Conservation (phyloP, 2,329 filamentous ascomycete species). For the Hyphodiscus sp. region DNA sequence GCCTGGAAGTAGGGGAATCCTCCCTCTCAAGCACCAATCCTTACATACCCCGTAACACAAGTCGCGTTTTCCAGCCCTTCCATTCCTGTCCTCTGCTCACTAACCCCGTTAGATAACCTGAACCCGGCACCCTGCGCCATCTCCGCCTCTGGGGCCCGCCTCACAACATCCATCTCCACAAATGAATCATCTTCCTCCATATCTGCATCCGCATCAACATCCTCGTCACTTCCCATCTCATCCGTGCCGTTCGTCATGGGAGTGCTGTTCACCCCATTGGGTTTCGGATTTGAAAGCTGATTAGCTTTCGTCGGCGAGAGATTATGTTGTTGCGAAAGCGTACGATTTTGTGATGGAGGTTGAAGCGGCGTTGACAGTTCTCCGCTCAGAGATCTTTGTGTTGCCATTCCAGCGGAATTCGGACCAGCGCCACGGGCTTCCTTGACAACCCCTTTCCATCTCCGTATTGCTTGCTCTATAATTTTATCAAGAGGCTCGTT, state of each 20-base stretch:
- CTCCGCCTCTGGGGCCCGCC: constrained; percentile 14
- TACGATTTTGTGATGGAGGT: constrained; percentile 1
- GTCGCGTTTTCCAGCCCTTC: constrained; percentile 19
- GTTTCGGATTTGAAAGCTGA: neutral
- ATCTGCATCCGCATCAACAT: constrained; percentile 28
- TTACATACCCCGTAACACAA: constrained; percentile 21
- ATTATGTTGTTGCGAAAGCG: constrained; percentile 1
- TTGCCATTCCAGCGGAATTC: constrained; percentile 36
- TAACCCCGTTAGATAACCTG: constrained; percentile 18
- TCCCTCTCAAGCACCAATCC: constrained; percentile 20
- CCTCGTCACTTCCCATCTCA: constrained; percentile 19
- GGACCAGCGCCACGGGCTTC: constrained; percentile 37
- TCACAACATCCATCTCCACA: constrained; percentile 34
- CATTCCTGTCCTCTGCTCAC: constrained; percentile 10
- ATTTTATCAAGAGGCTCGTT: constrained; percentile 46
- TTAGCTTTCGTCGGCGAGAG: neutral
- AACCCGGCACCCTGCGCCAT: constrained; percentile 17
- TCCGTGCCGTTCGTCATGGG: constrained; percentile 7
- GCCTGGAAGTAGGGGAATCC: too few species aligned
- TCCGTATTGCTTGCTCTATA: constrained; percentile 49
- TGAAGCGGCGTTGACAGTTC: constrained; percentile 9
- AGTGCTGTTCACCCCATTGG: neutral
- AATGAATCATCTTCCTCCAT: constrained; percentile 53
- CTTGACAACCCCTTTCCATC: constrained; percentile 57
- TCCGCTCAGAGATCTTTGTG: constrained; percentile 41